A percentile compares a stretch with the other conserved stretches of the same genome.
phyloP scores from a whole-genome alignment of 352 stramenopile genomes.

The Blastocystis sp. region DNA sequence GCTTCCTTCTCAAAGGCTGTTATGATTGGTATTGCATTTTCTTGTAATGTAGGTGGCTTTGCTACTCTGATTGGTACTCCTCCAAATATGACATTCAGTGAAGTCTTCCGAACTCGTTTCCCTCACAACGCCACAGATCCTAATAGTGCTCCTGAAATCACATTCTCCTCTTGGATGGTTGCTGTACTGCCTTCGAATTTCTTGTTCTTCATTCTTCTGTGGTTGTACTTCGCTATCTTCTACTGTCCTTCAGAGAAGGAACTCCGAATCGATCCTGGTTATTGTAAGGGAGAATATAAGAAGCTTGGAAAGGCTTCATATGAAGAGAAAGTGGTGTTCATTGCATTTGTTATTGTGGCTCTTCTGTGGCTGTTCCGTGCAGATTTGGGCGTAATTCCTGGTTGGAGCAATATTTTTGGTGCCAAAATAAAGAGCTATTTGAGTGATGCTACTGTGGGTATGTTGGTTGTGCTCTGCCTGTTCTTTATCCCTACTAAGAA shows the following conservation, averaged over 20 bases:
- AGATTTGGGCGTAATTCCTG: not conserved
- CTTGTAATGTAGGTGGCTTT: slow-evolving; percentile 43
- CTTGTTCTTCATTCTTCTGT: slow-evolving; percentile 25
- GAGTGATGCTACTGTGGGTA: slow-evolving; percentile 25
- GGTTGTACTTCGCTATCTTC: slow-evolving; percentile 31
- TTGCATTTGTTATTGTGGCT: slow-evolving; percentile 11
- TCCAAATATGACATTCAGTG: slow-evolving; percentile 46
- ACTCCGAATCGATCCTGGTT: slow-evolving; percentile 6
- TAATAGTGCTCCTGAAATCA: slow-evolving; percentile 8
- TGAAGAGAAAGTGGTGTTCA: slow-evolving; percentile 30
- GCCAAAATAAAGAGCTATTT: not conserved
- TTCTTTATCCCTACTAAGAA: slow-evolving; percentile 36
- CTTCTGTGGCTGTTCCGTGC: slow-evolving; percentile 46
- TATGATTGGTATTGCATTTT: slow-evolving; percentile 56
- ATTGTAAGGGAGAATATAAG: slow-evolving; percentile 33
- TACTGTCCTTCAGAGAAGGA: slow-evolving; percentile 8
- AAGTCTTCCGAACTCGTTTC: not conserved
- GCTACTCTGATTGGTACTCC: slow-evolving; percentile 40
- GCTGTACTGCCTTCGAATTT: not conserved
- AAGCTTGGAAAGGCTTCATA: slow-evolving; percentile 48
- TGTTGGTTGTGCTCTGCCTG: not conserved
- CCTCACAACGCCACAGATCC: not conserved
- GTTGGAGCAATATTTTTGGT: slow-evolving; percentile 34
- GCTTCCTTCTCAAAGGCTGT: slow-evolving; percentile 37
- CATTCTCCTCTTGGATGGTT: slow-evolving; percentile 41